Evolutionary conservation across 1,284 basidiomycete genomes (phyloP), one percentile per base, ranked within the genome.

Genomic region (Vanrija pseudolonga): DNA sequence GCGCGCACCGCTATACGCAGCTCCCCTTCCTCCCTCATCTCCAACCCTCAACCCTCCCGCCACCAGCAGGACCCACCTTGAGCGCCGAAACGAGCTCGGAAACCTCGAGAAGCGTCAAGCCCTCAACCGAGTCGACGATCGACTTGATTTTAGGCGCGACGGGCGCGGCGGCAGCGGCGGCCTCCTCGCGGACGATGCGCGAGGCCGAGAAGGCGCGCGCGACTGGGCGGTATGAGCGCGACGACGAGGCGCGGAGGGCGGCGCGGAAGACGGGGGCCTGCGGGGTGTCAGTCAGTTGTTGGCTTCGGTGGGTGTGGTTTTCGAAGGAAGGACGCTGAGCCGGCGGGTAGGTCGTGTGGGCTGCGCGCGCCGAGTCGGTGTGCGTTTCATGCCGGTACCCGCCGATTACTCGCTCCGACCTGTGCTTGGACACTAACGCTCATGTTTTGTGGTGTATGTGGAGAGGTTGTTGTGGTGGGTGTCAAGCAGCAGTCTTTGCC

Each of bases 101-200:
- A 6, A 96, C 96, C 77, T 98, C 95, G 56, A 99, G 80, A 47
- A 98, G 81, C 19, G 92, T 94, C 61, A 98, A 77, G 37, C 83
- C 80, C 23, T 94, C 90, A 65, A 99, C 98, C 76, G 91, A 87
- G 74, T 98, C 91, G 23, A 98, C 96, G 65, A 99, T 88, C 54
- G 83, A 83, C 53, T 79, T 80, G 63, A 99, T 84, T 72, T 84
- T 87, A 22, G 90, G 67, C 38, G 68, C 69, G 17, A 67, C 58
- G 20, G 62, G 51, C 3, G 65, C 46, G 43, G 55, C 53, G 54
- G 56, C 48, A 32, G 57, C 53, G n/a, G 63, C 61, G 17, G 62
- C 65, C 50, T 66, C 63, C 38, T 64, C 56, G 18, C 57, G 57
- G 20, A 56, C 47, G n/a, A 56, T 43, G 37, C 64, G 58, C 23